These are phyloP conservation scores for Pythium graminicola DNA, from an alignment of 352 stramenopile species.

Conservation along the genomic window DNA sequence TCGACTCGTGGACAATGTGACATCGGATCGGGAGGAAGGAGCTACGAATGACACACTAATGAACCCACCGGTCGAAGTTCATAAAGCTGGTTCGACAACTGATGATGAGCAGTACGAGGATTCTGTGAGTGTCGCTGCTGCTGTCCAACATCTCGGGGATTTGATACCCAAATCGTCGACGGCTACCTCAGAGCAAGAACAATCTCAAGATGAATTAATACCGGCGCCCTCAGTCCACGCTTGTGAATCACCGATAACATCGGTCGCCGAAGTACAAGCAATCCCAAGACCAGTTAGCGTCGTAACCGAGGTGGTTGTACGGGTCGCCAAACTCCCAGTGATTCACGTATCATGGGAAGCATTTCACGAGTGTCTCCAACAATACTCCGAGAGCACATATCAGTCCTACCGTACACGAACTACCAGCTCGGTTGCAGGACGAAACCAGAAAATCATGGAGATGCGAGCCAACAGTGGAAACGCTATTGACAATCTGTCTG, in stretches of 20 bases:
- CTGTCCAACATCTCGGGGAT: slow-evolving; percentile 7
- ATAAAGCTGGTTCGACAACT: too few species aligned
- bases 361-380: slow-evolving; percentile 50
- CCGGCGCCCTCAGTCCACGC: not conserved
- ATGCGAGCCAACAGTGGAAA: slow-evolving; percentile 17
- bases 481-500: not conserved
- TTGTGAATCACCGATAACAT: not conserved
- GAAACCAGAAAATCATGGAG: slow-evolving; percentile 65
- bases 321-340: slow-evolving; percentile 44
- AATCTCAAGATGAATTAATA: not conserved
- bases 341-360: slow-evolving; percentile 63
- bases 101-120: slow-evolving; percentile 12
- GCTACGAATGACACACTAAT: not conserved
- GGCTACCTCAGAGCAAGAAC: not conserved
- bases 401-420: slow-evolving; percentile 73
- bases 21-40: slow-evolving; percentile 2
- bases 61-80: not conserved
- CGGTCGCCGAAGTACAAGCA: not conserved
- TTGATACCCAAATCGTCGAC: not conserved
- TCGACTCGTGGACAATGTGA: not conserved
- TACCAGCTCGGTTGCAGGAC: slow-evolving; percentile 56
- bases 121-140: slow-evolving; percentile 3
- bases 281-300: slow-evolving; percentile 5
- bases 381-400: slow-evolving; percentile 61
- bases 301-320: slow-evolving; percentile 45